These are phyloP conservation scores for Pleurotus ostreatus DNA, from an alignment of 768 basidiomycete genomes.

Conservation along the genomic window DNA sequence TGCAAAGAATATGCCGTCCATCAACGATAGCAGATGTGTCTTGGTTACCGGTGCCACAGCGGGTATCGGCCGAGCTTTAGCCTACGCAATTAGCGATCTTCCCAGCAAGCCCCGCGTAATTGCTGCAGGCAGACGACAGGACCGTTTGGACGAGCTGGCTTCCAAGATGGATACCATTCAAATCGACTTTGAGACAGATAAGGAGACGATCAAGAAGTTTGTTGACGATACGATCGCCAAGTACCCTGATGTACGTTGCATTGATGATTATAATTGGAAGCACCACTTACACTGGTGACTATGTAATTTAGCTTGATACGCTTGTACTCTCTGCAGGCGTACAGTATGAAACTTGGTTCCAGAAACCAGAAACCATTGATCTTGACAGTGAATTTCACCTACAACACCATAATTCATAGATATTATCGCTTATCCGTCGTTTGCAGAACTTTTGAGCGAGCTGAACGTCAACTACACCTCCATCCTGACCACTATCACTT, in stretches of 20 bases:
- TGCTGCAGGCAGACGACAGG: constrained; percentile 32
- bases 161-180: constrained; percentile 21
- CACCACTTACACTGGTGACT: too few relatives aligned
- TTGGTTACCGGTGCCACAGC: constrained; percentile 15
- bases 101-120: constrained; percentile 30
- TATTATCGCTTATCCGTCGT: constrained; percentile 1
- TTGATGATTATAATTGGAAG: background rate
- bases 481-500: constrained; percentile 41
- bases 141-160: constrained; percentile 16
- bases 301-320: constrained; percentile 43
- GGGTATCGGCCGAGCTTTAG: constrained; percentile 8
- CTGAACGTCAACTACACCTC: constrained; percentile 53
- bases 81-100: constrained; percentile 1
- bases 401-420: background rate
- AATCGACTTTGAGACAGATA: constrained; percentile 26
- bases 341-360: constrained; percentile 47
- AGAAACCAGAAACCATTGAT: constrained; percentile 29
- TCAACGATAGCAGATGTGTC: constrained; percentile 19
- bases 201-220: constrained; percentile 22
- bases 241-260: constrained; percentile 13
- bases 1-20: background rate
- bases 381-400: constrained; percentile 29
- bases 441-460: constrained; percentile 39
- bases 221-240: constrained; percentile 18
- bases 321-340: constrained; percentile 51